Evolutionary conservation across 78 protist genomes (phyloP), one percentile per base, ranked within the genome.

Genomic region (Dictyostelium capitatum): DNA sequence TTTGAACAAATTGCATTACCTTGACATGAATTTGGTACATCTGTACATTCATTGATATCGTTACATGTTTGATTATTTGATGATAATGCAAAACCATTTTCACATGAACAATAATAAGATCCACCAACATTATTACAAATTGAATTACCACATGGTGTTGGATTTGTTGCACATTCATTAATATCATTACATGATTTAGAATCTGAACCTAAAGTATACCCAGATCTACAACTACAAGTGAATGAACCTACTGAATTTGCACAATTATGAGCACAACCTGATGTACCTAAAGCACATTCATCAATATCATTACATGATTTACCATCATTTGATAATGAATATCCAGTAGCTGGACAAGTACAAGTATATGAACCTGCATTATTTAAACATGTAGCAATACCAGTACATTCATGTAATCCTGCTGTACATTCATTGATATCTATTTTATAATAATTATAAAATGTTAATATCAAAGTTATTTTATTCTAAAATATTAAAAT

Each of bases 401-500:
- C 79, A 12, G 8, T n/a, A 51, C 56, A 51, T 51, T 51, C 15
- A 51, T 51, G 10, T 8, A 6, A 11, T 19, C 30, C 11, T 6
- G 3, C 20, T 69, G 32, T 30, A 47, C 79, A 73, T 46, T 73
- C 79, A 46, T 73, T n/a, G 3, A 74, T 25, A 74, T 74, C 80
- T 4, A 4, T 10, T 73, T 12, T 15, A 0, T 0, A 12, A 0
- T 12, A 17, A 20, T n/a, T 1, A 9, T n/a, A 12, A 11, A 47
- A 47, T n/a, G n/a, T n/a, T n/a, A n/a, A n/a, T n/a, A n/a, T n/a
- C n/a, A n/a, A n/a, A n/a, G n/a, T n/a, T n/a, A n/a, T n/a, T n/a
- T n/a, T n/a, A n/a, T n/a, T n/a, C n/a, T n/a, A n/a, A n/a, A n/a
- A n/a, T n/a, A n/a, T n/a, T n/a, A n/a, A n/a, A n/a, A n/a, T n/a